Evolutionary conservation across 768 basidiomycete species (phyloP).

Genomic region (Daedaleopsis nitida): DNA sequence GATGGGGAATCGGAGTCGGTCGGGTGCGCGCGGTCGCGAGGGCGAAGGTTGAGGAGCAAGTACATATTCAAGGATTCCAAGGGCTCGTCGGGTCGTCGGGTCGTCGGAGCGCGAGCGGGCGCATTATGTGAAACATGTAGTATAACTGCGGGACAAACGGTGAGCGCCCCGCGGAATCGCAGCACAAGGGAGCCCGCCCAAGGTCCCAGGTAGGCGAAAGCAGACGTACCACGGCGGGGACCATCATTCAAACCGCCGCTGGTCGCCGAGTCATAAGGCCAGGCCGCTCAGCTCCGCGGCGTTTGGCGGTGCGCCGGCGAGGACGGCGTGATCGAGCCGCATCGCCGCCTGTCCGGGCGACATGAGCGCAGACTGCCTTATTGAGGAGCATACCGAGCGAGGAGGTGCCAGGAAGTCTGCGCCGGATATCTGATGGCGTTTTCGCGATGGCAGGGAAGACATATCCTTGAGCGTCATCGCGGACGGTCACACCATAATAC

Average conservation of each 20-base stretch:
- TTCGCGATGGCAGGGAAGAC: constrained; percentile 27
- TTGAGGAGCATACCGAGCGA: constrained; percentile 23
- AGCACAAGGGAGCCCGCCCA: no score
- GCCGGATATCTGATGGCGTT: constrained; percentile 29
- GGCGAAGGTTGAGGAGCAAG: not conserved
- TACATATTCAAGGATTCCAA: not conserved
- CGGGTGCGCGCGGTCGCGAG: not conserved
- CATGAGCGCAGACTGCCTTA: constrained; percentile 20
- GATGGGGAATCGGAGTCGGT: no score
- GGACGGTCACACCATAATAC: constrained; percentile 10
- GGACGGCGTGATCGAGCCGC: constrained; percentile 15
- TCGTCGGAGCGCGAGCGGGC: not conserved
- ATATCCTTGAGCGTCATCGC: constrained; percentile 26
- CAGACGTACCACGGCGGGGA: not conserved
- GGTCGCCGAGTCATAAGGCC: constrained; percentile 15
- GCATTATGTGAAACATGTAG: constrained; percentile 19
- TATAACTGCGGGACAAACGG: constrained; percentile 1
- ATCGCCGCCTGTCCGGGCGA: constrained; percentile 9
- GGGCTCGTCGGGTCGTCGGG: not conserved
- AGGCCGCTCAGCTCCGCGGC: constrained; percentile 16
- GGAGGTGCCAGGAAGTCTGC: constrained; percentile 20
- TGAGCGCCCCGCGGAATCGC: not conserved
- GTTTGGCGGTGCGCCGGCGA: constrained; percentile 15
- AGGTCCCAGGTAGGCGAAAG: no score
- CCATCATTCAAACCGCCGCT: not conserved